phyloP scores from a whole-genome alignment of 768 basidiomycete species.

The Mycena capillaripes region DNA sequence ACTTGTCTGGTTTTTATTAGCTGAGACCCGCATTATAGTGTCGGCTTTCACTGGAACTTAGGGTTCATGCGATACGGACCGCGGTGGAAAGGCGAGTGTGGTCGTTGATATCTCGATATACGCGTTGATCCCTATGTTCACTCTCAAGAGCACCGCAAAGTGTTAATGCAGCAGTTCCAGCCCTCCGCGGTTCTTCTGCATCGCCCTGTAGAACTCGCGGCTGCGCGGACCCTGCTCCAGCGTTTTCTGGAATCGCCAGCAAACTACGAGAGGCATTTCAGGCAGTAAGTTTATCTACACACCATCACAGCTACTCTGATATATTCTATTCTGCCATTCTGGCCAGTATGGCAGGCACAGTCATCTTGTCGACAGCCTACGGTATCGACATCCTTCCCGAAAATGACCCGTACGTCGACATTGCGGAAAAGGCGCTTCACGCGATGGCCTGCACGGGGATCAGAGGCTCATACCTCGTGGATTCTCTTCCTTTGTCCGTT shows the following conservation, averaged over 20 bases:
- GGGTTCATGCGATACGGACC: conserved; percentile 16
- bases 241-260: conserved; percentile 11
- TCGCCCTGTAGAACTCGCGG: conserved; percentile 3
- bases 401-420: conserved; percentile 52
- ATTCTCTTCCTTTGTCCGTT: conserved; percentile 44
- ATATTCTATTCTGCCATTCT: neutral
- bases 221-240: conserved; percentile 12
- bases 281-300: conserved; percentile 4
- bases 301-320: too few relatives aligned
- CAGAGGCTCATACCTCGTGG: conserved; percentile 44
- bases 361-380: conserved; percentile 49
- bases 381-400: conserved; percentile 47
- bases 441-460: conserved; percentile 43
- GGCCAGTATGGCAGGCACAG: conserved; percentile 30
- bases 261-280: neutral
- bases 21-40: neutral
- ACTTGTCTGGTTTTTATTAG: too few relatives aligned
- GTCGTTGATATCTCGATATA: neutral
- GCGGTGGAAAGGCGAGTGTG: conserved; percentile 1
- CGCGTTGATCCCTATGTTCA: neutral
- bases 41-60: neutral
- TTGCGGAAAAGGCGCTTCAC: conserved; percentile 45
- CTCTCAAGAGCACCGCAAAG: neutral
- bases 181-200: neutral
- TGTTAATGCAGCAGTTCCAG: neutral